Evolutionary conservation across 2,329 filamentous ascomycete species (phyloP).

Genomic region (Aaosphaeria arxii): DNA sequence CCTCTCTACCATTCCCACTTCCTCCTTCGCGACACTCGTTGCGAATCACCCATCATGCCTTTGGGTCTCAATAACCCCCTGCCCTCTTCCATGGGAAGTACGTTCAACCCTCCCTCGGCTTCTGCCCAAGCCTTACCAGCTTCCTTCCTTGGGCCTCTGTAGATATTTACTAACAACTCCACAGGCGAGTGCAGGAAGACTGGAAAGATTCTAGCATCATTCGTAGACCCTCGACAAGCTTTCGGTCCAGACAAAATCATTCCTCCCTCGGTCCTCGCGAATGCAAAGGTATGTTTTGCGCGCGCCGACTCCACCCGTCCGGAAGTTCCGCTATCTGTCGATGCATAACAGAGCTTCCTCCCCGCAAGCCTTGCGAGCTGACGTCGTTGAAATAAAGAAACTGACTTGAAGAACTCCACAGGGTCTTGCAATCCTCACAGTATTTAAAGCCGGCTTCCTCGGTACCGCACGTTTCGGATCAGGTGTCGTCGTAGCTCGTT

Average conservation of each 20-base stretch:
- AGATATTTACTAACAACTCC: constrained; percentile 21
- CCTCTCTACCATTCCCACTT: not conserved
- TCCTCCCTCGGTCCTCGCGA: constrained; percentile 81
- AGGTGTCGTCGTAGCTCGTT: constrained; percentile 75
- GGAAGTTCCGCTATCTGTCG: not conserved
- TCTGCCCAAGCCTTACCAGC: constrained; percentile 1
- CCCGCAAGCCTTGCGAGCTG: no score
- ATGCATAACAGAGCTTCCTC: no score
- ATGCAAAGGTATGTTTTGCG: constrained; percentile 69
- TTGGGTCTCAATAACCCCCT: constrained; percentile 54
- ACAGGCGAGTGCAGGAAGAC: constrained; percentile 97
- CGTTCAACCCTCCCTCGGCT: constrained; percentile 20
- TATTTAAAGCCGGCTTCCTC: constrained; percentile 84
- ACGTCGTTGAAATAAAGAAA: not conserved
- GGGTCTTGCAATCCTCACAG: constrained; percentile 81
- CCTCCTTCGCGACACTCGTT: not conserved
- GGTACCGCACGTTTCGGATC: constrained; percentile 79
- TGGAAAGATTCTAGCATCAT: constrained; percentile 90
- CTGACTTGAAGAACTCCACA: constrained; percentile 19
- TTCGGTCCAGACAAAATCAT: constrained; percentile 98
- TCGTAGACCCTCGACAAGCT: constrained; percentile 87
- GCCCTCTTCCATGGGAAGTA: constrained; percentile 52
- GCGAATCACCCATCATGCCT: constrained; percentile 33
- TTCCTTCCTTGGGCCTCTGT: constrained; percentile 19
- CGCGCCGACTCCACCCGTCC: not conserved